These are phyloP conservation scores for Yarrowia divulgata DNA, from an alignment of 805 yeast species.

Conservation along the genomic window DNA sequence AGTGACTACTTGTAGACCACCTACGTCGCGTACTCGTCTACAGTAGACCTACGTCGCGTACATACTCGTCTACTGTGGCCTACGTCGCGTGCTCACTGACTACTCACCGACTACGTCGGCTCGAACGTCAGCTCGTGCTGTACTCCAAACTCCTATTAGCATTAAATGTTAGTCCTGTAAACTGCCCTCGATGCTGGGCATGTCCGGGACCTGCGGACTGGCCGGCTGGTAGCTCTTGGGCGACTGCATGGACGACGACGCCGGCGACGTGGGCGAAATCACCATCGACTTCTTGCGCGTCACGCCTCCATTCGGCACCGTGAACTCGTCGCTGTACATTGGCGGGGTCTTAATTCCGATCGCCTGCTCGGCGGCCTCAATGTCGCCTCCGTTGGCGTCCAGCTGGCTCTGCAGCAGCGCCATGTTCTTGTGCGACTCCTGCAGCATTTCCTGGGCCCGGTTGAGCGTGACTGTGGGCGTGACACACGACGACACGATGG, in stretches of 20 bases:
- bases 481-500: constrained; percentile 89
- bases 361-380: constrained; percentile 37
- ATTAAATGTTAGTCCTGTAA: constrained; percentile 31
- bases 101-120: too few relatives aligned
- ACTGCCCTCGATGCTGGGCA: constrained; percentile 39
- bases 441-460: constrained; percentile 84
- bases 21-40: too few relatives aligned
- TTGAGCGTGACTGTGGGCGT: constrained; percentile 93
- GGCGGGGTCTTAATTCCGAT: constrained; percentile 20
- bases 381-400: constrained; percentile 39
- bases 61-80: too few relatives aligned
- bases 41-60: too few relatives aligned
- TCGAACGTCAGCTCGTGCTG: too few relatives aligned
- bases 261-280: constrained; percentile 27
- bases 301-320: constrained; percentile 26
- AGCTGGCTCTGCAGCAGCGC: constrained; percentile 51
- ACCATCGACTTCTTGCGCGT: constrained; percentile 27
- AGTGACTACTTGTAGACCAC: too few relatives aligned
- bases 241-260: constrained; percentile 32
- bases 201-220: constrained; percentile 30
- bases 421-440: constrained; percentile 64
- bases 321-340: constrained; percentile 39
- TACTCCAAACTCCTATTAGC: neutral
- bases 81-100: too few relatives aligned
- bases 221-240: constrained; percentile 18